Evolutionary conservation across 2,329 filamentous ascomycete genomes (phyloP), one percentile per base, ranked within the genome.

Genomic region (Bisporella sp.): DNA sequence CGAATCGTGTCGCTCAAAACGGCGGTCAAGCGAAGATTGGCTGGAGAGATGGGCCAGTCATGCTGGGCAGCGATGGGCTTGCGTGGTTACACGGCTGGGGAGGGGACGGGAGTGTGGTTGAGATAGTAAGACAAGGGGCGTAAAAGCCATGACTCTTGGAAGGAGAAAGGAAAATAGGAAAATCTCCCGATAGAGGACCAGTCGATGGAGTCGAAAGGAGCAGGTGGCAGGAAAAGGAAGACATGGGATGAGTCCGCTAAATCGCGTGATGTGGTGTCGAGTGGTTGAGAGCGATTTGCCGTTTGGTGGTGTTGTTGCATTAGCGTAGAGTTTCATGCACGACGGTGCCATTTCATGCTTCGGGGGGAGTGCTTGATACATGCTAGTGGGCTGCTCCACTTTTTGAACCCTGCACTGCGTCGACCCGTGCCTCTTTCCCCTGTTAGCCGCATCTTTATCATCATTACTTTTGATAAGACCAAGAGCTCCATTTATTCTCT

Each of bases 1-100:
- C 59, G 56, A 63, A 62, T 61, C 50, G 56, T 57, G 51, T 52
- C 50, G 55, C 56, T 44, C 45, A 44, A 62, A 57, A 52, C 41
- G 53, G 59, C 56, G 57, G 61, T 62, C 61, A 56, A 47, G 40
- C 41, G 41, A 33, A 58, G 64, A 68, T 67, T 68, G 66, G 64
- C 52, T 59, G 43, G 31, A 30, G 39, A 29, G 35, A 37, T 37
- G n/a, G 31, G 47, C 54, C 57, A 57, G 47, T 58, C 37, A 55
- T 28, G 43, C n/a, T 40, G 48, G 13, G 30, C 31, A 41, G 31
- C 28, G 13, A 32, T n/a, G 39, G n/a, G 37, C 6, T 12, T 21
- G 6, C 21, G 21, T 21, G 21, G 21, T 21, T 21, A 21, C 21
- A 21, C 21, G 21, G 21, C 21, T 21, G 21, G 21, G 21, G 21